phyloP scores from a whole-genome alignment of 768 basidiomycete species.

The Suillus sp. region DNA sequence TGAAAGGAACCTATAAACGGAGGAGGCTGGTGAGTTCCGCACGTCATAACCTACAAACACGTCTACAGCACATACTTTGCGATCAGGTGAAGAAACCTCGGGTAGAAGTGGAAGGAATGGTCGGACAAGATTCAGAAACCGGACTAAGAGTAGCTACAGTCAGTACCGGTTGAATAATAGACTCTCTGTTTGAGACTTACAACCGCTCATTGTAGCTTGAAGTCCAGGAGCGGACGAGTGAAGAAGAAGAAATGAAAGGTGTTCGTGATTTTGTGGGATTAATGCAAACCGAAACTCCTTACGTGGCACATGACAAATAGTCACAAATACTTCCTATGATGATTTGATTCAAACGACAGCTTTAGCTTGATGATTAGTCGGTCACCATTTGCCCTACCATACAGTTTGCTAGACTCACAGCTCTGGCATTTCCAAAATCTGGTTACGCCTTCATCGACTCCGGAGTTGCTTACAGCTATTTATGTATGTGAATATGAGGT shows the following conservation, averaged over 20 bases:
- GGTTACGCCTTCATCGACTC: neutral
- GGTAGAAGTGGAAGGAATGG: constrained; percentile 97
- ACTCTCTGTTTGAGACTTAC: constrained; percentile 44
- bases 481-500: too few relatives aligned
- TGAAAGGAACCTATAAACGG: constrained; percentile 81
- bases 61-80: constrained; percentile 63
- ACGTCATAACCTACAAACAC: constrained; percentile 14
- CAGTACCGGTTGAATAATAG: constrained; percentile 8
- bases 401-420: neutral
- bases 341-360: neutral
- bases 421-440: neutral
- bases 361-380: too few relatives aligned
- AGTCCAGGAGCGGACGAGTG: constrained; percentile 26
- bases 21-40: constrained; percentile 11
- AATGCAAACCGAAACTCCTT: constrained; percentile 9
- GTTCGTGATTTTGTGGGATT: constrained; percentile 12
- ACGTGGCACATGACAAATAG: constrained; percentile 9
- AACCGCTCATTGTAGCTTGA: constrained; percentile 70
- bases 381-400: neutral
- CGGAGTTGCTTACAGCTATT: neutral
- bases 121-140: constrained; percentile 96
- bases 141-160: constrained; percentile 54
- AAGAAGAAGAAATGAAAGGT: neutral
- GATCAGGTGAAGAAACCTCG: constrained; percentile 96
- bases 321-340: neutral